Evolutionary conservation across 306 rosid species (phyloP).

Genomic region (Hylodesmum podocarpum): DNA sequence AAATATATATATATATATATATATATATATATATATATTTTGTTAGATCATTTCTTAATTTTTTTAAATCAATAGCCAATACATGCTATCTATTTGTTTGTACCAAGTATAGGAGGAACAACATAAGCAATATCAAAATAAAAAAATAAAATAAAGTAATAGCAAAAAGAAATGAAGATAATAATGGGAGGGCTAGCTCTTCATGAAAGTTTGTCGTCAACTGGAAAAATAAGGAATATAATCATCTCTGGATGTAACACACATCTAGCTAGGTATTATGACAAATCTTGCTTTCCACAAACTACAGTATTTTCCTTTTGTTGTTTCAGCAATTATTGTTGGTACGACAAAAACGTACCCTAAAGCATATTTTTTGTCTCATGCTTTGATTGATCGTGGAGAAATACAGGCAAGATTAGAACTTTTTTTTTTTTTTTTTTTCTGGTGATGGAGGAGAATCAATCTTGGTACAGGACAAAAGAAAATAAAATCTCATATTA

Average conservation of each 20-base stretch:
- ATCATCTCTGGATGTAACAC: not conserved
- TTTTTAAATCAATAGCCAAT: not conserved
- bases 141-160: not conserved
- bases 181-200: not conserved
- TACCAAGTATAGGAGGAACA: not conserved
- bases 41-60: not conserved
- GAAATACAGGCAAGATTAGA: not conserved
- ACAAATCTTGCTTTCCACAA: constrained; percentile 12
- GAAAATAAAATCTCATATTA: not conserved
- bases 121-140: not conserved
- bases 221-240: not conserved
- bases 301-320: not conserved
- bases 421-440: not conserved
- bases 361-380: not conserved
- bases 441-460: not conserved
- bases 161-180: not conserved
- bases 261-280: not conserved
- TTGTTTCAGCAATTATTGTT: constrained; percentile 11
- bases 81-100: not conserved
- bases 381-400: not conserved
- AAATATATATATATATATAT: not conserved
- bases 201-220: not conserved
- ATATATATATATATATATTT: not conserved
- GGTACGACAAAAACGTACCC: not conserved
- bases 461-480: not conserved